These are phyloP conservation scores for Dictyostelium firmibasis DNA, from an alignment of 78 protist genomes.

Conservation along the genomic window DNA sequence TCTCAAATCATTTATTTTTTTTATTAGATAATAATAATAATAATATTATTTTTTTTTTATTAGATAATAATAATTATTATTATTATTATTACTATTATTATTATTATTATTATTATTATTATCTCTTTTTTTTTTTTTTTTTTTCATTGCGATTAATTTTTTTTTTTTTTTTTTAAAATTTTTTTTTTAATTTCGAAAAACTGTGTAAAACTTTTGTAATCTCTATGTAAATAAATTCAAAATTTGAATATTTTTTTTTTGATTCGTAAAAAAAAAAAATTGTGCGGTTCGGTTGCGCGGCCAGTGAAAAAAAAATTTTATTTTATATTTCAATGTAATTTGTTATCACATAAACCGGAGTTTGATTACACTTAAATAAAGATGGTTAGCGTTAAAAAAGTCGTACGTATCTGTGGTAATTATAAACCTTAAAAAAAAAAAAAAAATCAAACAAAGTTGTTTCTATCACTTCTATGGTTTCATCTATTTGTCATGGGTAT, in stretches of 20 bases:
- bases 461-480: not conserved
- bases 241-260: not conserved
- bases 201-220: not conserved
- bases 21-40: too few relatives aligned
- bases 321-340: not conserved
- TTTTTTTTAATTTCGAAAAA: not conserved
- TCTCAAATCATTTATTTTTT: too few relatives aligned
- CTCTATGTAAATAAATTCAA: not conserved
- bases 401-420: not conserved
- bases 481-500: not conserved
- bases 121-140: too few relatives aligned
- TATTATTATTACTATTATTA: too few relatives aligned
- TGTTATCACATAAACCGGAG: not conserved
- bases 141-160: too few relatives aligned
- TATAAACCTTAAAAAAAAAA: not conserved
- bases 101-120: too few relatives aligned
- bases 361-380: not conserved
- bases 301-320: not conserved
- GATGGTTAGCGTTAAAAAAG: conserved; percentile 5
- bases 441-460: not conserved
- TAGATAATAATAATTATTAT: too few relatives aligned
- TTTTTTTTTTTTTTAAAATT: not conserved
- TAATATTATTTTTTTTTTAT: too few relatives aligned
- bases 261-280: not conserved
- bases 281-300: not conserved